Conservation (phyloP, 768 basidiomycete genomes). For the Boletus rubescentipes region DNA sequence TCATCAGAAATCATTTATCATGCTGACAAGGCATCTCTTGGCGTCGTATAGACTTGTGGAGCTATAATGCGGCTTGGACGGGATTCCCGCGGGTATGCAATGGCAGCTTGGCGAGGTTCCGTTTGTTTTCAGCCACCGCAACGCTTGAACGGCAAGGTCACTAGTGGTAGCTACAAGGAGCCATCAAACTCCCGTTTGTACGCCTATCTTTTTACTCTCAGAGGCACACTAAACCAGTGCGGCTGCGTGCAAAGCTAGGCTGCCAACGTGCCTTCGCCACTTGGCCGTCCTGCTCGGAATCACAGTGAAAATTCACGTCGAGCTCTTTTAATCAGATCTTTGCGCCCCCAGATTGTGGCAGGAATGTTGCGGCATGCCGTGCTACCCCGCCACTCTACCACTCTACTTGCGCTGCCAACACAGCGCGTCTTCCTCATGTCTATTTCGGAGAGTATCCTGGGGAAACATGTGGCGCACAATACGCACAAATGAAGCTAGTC, state of each 20-base stretch:
- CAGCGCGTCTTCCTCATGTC: constrained; percentile 14
- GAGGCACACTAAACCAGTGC: not conserved
- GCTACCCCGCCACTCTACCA: not conserved
- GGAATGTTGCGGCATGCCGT: constrained; percentile 9
- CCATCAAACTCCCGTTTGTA: not conserved
- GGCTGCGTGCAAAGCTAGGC: not conserved
- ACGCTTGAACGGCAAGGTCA: not conserved
- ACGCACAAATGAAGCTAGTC: constrained; percentile 1
- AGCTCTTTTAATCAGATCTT: constrained; percentile 9
- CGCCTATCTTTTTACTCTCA: not conserved
- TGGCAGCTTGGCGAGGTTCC: too few relatives aligned
- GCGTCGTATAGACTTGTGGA: not conserved
- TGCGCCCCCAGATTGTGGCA: constrained; percentile 11
- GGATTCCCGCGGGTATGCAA: too few relatives aligned
- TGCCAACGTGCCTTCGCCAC: constrained; percentile 24
- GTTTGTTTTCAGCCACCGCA: not conserved
- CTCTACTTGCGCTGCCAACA: not conserved
- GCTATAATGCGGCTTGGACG: not conserved
- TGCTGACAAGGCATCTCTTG: not conserved
- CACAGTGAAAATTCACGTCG: not conserved
- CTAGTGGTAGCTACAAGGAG: not conserved
- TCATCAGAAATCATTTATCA: not conserved
- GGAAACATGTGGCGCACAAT: not conserved
- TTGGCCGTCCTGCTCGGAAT: constrained; percentile 2
- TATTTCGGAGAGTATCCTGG: not conserved